Evolutionary conservation across 768 basidiomycete genomes (phyloP), one percentile per base, ranked within the genome.

Genomic region (Scleroderma bovista): DNA sequence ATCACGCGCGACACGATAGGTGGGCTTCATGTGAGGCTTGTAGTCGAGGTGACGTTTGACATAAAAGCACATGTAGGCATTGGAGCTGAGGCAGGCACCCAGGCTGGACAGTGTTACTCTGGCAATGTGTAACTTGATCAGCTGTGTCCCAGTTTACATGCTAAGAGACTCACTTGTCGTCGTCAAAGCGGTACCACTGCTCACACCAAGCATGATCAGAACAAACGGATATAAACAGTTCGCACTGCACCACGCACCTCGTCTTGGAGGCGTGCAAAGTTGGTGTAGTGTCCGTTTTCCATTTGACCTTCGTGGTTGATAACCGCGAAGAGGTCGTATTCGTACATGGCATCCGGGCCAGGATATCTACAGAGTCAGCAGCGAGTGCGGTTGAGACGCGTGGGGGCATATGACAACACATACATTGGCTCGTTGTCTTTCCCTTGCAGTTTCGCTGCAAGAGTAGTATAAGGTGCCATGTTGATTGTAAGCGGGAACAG

Each of bases 51-150:
- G 81, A 11, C 88, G 81, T 66, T 94, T 94, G 53, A 92, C 89
- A 63, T 95, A 96, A 71, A 94, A 93, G 54, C 91, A 90, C 93
- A 95, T 94, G 66, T 95, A 95, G 6, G 90, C 86, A 44, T 81
- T 76, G 17, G 91, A 90, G 44, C 66, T 71, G 37, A 93, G 74
- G 48, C 86, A 87, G 1, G 77, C 76, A 8, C 77, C 74, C 19
- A 93, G 74, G 22, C 74, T 84, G 11, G 91, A 80, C 19, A 75
- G 77, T 1, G 83, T 83, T 10, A 94, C 90, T 67, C 86, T 87
- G 60, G 9, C 9, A 20, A 42, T 33, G 47, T 39, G 39, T 22
- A 44, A 36, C n/a, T 17, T 17, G 13, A 7, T 11, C 6, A 22
- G 17, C 19, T n/a, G 13, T 19, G 39, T 22, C 39, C 38, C 29